phyloP scores from a whole-genome alignment of 192 early-diverging fungal genomes.

The Chytriomyces hyalinus region DNA sequence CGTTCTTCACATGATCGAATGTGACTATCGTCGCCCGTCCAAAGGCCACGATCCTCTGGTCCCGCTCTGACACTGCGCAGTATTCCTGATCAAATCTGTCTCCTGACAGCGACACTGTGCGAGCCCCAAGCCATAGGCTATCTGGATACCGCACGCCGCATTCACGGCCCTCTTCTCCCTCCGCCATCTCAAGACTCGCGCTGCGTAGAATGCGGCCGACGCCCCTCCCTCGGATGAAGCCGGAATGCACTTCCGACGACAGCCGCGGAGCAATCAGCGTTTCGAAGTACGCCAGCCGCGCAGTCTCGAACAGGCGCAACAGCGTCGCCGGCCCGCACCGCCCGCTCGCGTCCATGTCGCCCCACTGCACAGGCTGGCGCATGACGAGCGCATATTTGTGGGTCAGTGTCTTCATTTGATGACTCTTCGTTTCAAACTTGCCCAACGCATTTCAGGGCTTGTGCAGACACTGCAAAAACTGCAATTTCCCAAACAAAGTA shows the following conservation, averaged over 20 bases:
- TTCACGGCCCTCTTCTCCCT: not conserved
- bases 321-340: constrained; percentile 4
- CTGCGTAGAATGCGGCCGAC: constrained; percentile 30
- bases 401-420: not conserved
- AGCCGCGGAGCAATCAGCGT: constrained; percentile 20
- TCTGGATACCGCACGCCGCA: constrained; percentile 20
- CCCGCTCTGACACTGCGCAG: not conserved
- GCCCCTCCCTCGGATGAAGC: constrained; percentile 34
- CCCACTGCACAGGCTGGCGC: constrained; percentile 23
- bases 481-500: too few relatives aligned
- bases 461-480: too few relatives aligned
- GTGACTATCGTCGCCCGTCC: constrained; percentile 29
- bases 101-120: not conserved
- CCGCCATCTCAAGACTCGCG: constrained; percentile 7
- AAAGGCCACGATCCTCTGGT: not conserved
- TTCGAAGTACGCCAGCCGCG: constrained; percentile 31
- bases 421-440: not conserved
- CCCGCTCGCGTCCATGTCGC: constrained; percentile 24
- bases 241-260: constrained; percentile 10
- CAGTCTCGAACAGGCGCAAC: constrained; percentile 25
- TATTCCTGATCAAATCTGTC: constrained; percentile 21
- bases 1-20: constrained; percentile 27
- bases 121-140: constrained; percentile 15
- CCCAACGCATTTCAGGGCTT: not conserved
- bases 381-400: not conserved